These are phyloP conservation scores for Asterophora parasitica DNA, from an alignment of 768 basidiomycete genomes.

Conservation along the genomic window DNA sequence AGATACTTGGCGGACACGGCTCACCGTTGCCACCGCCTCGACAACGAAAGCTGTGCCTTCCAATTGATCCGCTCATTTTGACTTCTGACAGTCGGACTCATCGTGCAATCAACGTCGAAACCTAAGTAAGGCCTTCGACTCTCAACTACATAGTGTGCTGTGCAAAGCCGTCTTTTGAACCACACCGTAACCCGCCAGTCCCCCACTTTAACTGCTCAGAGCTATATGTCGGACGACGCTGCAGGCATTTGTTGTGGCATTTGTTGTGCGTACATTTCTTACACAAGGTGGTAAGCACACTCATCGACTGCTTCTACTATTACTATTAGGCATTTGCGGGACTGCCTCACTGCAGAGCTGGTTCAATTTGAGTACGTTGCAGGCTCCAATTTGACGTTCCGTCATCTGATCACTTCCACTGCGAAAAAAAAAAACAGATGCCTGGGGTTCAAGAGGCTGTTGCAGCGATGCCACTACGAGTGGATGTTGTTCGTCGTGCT, in stretches of 20 bases:
- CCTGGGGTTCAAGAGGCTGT: constrained; percentile 29
- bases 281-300: background rate
- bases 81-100: too few species aligned
- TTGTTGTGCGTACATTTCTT: constrained; percentile 21
- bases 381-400: too few species aligned
- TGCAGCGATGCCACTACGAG: constrained; percentile 23
- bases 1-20: too few species aligned
- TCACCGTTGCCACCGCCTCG: too few species aligned
- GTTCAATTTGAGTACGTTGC: constrained; percentile 22
- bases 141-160: too few species aligned
- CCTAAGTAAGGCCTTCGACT: too few species aligned
- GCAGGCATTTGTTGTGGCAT: constrained; percentile 20
- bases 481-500: constrained; percentile 47
- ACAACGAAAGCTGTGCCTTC: too few species aligned
- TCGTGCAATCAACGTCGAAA: too few species aligned
- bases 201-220: background rate
- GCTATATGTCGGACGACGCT: constrained; percentile 11
- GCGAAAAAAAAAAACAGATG: constrained; percentile 15
- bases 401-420: background rate
- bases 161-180: background rate
- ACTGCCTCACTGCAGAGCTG: constrained; percentile 18
- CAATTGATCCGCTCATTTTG: too few species aligned
- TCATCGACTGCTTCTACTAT: background rate
- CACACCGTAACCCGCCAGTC: background rate
- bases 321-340: constrained; percentile 17